Base-by-base conservation (phyloP, 2,329 filamentous ascomycete genomes). In the Fusarium floridanum region DNA sequence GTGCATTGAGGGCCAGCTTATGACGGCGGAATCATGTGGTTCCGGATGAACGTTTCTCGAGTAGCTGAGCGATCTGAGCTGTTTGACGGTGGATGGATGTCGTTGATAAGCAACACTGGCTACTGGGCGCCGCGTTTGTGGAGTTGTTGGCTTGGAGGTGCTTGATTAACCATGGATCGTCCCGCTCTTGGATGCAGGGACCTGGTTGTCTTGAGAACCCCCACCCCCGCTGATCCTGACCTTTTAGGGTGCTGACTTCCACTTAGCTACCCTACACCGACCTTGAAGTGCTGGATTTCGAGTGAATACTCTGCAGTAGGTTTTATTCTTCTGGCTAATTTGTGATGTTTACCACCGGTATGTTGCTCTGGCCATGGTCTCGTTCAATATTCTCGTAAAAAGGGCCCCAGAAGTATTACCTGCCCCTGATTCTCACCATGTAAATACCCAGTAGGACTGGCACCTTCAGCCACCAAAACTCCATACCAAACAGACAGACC, bases 1-100 rank as follows among this genome's bases (percentile, higher is more conserved):
- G 65, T 67, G 67, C 68, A 76, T 74, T 43, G 56, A 64, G 43
- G 39, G 45, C 59, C 65, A 34, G 32, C 43, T 27, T 65, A 63
- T 62, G 43, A 22, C 50, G 55, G 39, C 14, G 36, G 17, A 16
- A 56, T 34, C 34, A 53, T 39, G 39, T 50, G 41, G 48, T 9
- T 6, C 8, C 39, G 48, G 29, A 34, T 60, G 41, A 14, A n/a
- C 71, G 43, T 8, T 53, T 17, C 24, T 61, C 17, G 27, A 55
- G 48, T n/a, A 55, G 48, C 27, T 14, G 48, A 11, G 17, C 14
- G 27, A 55, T 55, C 48, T 39, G 64, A 27, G 48, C 41, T 50
- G 64, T 59, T 61, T 34, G n/a, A 32, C 7, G 37, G 29, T 45
- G 64, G 57, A 29, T 43, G 32, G 22, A 27, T 41, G 61, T 63